Evolutionary conservation across 768 basidiomycete species (phyloP).

Genomic region (Suillus subalutaceus): DNA sequence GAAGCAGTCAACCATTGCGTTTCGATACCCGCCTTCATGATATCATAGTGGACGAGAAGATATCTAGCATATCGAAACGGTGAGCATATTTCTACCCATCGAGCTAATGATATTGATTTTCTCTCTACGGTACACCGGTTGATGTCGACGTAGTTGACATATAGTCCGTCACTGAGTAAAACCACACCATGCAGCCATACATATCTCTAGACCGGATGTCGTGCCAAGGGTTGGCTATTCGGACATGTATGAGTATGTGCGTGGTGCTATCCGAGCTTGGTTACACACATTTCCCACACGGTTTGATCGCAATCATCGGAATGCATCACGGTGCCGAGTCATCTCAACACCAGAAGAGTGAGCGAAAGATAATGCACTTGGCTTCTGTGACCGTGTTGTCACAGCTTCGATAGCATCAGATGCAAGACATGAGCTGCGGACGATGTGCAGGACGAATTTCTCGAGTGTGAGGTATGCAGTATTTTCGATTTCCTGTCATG

Average conservation of each 20-base stretch:
- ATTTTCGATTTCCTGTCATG: slow-evolving; percentile 47
- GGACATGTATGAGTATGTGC: neutral
- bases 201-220: too few relatives aligned
- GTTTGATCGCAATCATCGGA: neutral
- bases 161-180: too few relatives aligned
- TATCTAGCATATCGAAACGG: too few relatives aligned
- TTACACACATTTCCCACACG: neutral
- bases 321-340: slow-evolving; percentile 37
- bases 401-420: slow-evolving; percentile 41
- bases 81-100: too few relatives aligned
- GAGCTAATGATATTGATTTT: too few relatives aligned
- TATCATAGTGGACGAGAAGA: too few relatives aligned
- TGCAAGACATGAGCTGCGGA: slow-evolving; percentile 39
- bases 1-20: too few relatives aligned
- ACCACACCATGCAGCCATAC: too few relatives aligned
- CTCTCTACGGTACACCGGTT: too few relatives aligned
- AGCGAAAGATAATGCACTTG: slow-evolving; percentile 70
- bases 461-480: slow-evolving; percentile 58
- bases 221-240: neutral
- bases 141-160: too few relatives aligned
- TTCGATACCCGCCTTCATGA: too few relatives aligned
- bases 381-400: slow-evolving; percentile 64
- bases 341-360: slow-evolving; percentile 49
- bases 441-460: slow-evolving; percentile 52
- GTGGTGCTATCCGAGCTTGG: neutral